These are phyloP conservation scores for Xylariaceae sp. DNA, from an alignment of 2,329 filamentous ascomycete species.

Conservation along the genomic window DNA sequence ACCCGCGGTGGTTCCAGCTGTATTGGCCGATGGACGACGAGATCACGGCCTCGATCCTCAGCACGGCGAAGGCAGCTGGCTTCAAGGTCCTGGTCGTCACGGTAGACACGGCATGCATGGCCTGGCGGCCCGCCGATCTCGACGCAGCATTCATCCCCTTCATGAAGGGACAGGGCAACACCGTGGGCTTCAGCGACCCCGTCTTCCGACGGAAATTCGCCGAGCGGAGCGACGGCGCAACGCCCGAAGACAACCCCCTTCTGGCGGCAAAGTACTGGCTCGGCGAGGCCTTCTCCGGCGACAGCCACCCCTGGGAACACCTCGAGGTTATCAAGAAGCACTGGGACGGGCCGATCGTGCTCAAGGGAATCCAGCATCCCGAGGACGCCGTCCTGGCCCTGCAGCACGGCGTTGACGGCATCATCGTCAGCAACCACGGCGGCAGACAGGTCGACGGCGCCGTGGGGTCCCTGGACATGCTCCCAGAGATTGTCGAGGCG, in stretches of 20 bases:
- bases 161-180: conserved; percentile 62
- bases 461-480: conserved; percentile 59
- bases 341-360: conserved; percentile 41
- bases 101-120: conserved; percentile 72
- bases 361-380: conserved; percentile 45
- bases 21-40: conserved; percentile 75
- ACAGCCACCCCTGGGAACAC: conserved; percentile 38
- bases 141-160: conserved; percentile 69
- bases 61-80: conserved; percentile 65
- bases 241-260: conserved; percentile 55
- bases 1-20: conserved; percentile 73
- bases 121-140: conserved; percentile 73
- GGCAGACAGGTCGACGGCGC: conserved; percentile 64
- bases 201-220: conserved; percentile 67
- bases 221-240: conserved; percentile 52
- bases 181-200: conserved; percentile 71
- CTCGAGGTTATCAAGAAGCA: conserved; percentile 35
- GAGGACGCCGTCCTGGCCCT: conserved; percentile 38
- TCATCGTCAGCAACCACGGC: conserved; percentile 66
- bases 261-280: conserved; percentile 41
- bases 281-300: conserved; percentile 36
- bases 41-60: conserved; percentile 68
- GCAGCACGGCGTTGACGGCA: conserved; percentile 38
- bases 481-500: conserved; percentile 67
- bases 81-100: conserved; percentile 74